phyloP scores from a whole-genome alignment of 306 rosid species.

The Luffa acutangula region DNA sequence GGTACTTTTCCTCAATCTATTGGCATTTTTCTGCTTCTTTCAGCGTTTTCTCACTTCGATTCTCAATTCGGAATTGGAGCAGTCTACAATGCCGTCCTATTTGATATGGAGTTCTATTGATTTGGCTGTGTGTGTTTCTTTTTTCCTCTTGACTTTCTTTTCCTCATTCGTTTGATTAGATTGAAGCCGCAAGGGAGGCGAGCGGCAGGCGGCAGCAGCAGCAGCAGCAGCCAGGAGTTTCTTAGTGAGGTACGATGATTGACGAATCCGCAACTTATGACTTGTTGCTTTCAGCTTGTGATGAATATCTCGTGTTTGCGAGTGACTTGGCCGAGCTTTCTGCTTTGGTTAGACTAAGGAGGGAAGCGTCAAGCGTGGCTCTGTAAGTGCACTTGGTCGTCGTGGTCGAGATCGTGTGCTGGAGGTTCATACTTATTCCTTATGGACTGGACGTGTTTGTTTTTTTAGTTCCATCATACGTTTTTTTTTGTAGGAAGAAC shows the following conservation, averaged over 20 bases:
- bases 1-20: slow-evolving; percentile 25
- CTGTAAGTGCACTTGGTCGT: slow-evolving; percentile 31
- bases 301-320: slow-evolving; percentile 7
- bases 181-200: slow-evolving; percentile 33
- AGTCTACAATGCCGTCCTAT: not conserved
- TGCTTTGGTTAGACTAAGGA: slow-evolving; percentile 56
- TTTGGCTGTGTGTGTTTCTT: not conserved
- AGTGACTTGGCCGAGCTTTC: slow-evolving; percentile 25
- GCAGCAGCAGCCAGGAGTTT: slow-evolving; percentile 21
- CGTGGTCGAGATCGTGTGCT: slow-evolving; percentile 40
- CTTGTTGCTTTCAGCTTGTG: not conserved
- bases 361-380: slow-evolving; percentile 25
- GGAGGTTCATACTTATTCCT: slow-evolving; percentile 42
- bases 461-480: not conserved
- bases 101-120: not conserved
- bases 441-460: not conserved
- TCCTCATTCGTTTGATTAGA: slow-evolving; percentile 20
- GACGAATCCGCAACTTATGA: not conserved
- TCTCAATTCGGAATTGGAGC: not conserved
- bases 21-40: not conserved
- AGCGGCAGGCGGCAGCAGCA: slow-evolving; percentile 30
- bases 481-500: not conserved
- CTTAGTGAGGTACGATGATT: slow-evolving; percentile 37
- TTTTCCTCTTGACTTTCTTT: not conserved
- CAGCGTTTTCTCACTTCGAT: not conserved